Evolutionary conservation across 2,329 filamentous ascomycete species (phyloP), one percentile per base, ranked within the genome.

Genomic region (Leptographium radiaticola): DNA sequence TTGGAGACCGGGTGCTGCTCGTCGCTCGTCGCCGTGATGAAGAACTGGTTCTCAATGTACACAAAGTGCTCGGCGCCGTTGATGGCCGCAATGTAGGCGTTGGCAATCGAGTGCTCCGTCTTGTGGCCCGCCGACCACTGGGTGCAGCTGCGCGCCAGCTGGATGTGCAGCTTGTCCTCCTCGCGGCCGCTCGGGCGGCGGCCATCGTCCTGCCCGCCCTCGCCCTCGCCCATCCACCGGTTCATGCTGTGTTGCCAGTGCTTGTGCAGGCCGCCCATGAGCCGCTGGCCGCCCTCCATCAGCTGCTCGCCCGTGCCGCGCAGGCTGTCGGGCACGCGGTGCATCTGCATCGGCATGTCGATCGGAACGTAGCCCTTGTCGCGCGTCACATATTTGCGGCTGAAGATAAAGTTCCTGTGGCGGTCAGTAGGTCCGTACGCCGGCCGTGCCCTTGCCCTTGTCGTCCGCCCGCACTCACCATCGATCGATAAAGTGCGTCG

Each of bases 21-120:
- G 53, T 86, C 75, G 49, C 73, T 75, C 1, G 86, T 90, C 3
- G 87, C 86, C 0, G 87, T 93, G 68, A 93, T 93, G 73, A 93
- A 93, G 71, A 93, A 93, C 74, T 88, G 83, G 62, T 90, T 89
- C 65, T 90, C 86, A 39, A 90, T 89, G 66, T 89, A 90, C 55
- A 90, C 69, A 62, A 85, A 89, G 64, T 89, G 81, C 62, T 81
- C 71, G 18, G 83, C 83, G 49, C 81, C 80, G 40, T 70, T 72
- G 60, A 89, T 89, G 33, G 81, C 76, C 45, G 85, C 75, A 38
- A 86, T 81, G 63, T 95, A 95, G 1, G 89, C 89, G 64, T 91
- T 90, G 57, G 84, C 81, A 57, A 96, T 91, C 0, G 89, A 95
- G 66, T 93, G 89, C 63, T 80, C 77, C 1, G 72, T 74, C 7